Conservation (phyloP, 768 basidiomycete genomes). For the Leccinum subtestaceum region DNA sequence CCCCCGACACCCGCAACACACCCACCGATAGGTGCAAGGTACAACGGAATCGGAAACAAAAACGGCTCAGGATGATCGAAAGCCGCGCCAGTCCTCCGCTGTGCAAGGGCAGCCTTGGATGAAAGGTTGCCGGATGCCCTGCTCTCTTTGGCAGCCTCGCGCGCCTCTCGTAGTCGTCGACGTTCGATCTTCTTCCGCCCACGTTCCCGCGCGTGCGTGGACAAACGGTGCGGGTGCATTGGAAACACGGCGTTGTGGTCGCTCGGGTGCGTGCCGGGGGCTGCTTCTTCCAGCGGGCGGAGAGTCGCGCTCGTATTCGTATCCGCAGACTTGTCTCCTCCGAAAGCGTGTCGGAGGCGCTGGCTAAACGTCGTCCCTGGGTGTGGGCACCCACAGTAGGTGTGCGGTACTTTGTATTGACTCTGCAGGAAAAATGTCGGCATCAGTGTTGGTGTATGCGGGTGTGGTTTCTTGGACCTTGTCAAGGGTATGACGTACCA, state of each 20-base stretch:
- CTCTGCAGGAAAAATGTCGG: constrained; percentile 22
- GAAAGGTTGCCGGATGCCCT: too few species aligned
- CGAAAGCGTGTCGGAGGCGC: constrained; percentile 1
- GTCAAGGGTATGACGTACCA: constrained; percentile 25
- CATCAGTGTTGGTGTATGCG: neutral
- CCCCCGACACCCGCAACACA: neutral
- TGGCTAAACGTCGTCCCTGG: constrained; percentile 39
- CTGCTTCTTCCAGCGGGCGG: constrained; percentile 34
- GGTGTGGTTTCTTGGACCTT: too few species aligned
- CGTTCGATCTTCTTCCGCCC: too few species aligned
- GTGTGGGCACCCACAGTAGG: constrained; percentile 55
- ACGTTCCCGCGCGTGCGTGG: neutral
- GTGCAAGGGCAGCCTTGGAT: too few species aligned
- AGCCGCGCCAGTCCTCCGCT: too few species aligned
- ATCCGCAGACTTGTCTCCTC: constrained; percentile 1
- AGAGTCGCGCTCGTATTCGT: constrained; percentile 18
- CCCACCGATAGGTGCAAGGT: too few species aligned
- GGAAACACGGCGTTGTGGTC: constrained; percentile 49
- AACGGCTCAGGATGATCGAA: too few species aligned
- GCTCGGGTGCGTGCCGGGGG: constrained; percentile 48
- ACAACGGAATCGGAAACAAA: too few species aligned
- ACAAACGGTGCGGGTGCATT: constrained; percentile 14
- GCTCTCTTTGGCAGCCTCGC: too few species aligned
- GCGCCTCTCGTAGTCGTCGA: too few species aligned
- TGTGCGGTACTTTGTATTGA: constrained; percentile 52